phyloP scores from a whole-genome alignment of 345 rosid genomes.

The Melaleuca quinquenervia region DNA sequence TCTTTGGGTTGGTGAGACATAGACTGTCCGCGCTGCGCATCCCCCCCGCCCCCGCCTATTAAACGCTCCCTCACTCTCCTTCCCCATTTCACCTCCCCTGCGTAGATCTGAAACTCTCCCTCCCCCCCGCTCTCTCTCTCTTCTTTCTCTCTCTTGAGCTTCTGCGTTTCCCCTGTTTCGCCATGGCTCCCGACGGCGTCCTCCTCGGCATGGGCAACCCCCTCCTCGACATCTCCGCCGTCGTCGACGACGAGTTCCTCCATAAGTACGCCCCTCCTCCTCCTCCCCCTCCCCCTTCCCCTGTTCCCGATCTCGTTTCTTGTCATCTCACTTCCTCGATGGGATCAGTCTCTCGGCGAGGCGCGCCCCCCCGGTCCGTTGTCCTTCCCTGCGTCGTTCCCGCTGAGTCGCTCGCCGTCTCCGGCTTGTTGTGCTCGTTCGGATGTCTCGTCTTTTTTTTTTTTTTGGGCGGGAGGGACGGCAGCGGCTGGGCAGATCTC shows the following conservation, averaged over 20 bases:
- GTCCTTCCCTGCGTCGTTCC: neutral
- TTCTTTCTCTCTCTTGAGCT: neutral
- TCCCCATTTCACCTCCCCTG: neutral
- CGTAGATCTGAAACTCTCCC: neutral
- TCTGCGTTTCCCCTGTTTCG: neutral
- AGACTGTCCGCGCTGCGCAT: too few species aligned
- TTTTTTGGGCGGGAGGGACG: neutral
- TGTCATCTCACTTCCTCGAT: neutral
- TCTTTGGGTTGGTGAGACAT: too few species aligned
- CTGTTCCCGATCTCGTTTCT: neutral
- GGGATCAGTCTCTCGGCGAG: neutral
- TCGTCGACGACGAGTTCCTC: constrained; percentile 83
- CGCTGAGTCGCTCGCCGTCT: neutral
- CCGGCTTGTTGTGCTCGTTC: neutral
- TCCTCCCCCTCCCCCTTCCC: neutral
- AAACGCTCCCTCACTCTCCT: neutral
- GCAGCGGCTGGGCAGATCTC: neutral
- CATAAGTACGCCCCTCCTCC: constrained; percentile 26
- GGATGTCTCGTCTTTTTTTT: neutral
- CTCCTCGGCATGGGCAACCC: constrained; percentile 96
- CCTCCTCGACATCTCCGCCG: constrained; percentile 94
- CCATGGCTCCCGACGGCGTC: constrained; percentile 27
- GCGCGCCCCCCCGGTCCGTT: neutral
- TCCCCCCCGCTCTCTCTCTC: neutral
- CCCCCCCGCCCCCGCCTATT: too few species aligned